These are phyloP conservation scores for Rhizopogon sp. DNA, from an alignment of 768 basidiomycete genomes.

Conservation along the genomic window DNA sequence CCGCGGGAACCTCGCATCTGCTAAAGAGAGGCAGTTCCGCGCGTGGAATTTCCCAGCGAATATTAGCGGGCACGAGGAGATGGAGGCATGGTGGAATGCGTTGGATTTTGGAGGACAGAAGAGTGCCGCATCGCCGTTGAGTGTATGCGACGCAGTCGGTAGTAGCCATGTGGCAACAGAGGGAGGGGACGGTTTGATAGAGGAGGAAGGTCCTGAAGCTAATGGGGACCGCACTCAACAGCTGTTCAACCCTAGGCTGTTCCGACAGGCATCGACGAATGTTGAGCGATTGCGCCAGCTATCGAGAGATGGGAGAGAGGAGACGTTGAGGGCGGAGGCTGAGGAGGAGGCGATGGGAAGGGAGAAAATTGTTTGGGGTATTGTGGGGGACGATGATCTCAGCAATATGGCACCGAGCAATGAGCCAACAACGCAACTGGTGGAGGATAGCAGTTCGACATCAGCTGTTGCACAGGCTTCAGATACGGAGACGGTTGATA, in stretches of 20 bases:
- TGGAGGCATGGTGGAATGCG: constrained; percentile 25
- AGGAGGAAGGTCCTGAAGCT: neutral
- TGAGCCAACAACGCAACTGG: neutral
- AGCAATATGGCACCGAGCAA: neutral
- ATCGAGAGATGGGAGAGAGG: constrained; percentile 39
- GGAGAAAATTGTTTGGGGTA: constrained; percentile 42
- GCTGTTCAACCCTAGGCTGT: constrained; percentile 22
- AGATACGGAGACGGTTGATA: neutral
- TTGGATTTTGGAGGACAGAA: constrained; percentile 23
- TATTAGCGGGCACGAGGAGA: constrained; percentile 24
- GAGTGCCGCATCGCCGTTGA: neutral
- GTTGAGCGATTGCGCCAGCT: constrained; percentile 41
- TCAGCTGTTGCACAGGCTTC: neutral
- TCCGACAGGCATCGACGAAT: constrained; percentile 28
- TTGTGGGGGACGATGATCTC: neutral
- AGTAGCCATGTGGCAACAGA: neutral
- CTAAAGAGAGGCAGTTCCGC: constrained; percentile 40
- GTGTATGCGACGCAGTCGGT: neutral
- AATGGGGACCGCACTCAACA: neutral
- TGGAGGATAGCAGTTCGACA: neutral
- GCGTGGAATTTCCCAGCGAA: constrained; percentile 47
- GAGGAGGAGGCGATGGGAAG: constrained; percentile 32
- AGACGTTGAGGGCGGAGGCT: constrained; percentile 32
- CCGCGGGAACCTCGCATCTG: constrained; percentile 26
- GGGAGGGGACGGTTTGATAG: neutral